Base-by-base conservation (phyloP, 768 basidiomycete genomes). In the Mycena indigotica region DNA sequence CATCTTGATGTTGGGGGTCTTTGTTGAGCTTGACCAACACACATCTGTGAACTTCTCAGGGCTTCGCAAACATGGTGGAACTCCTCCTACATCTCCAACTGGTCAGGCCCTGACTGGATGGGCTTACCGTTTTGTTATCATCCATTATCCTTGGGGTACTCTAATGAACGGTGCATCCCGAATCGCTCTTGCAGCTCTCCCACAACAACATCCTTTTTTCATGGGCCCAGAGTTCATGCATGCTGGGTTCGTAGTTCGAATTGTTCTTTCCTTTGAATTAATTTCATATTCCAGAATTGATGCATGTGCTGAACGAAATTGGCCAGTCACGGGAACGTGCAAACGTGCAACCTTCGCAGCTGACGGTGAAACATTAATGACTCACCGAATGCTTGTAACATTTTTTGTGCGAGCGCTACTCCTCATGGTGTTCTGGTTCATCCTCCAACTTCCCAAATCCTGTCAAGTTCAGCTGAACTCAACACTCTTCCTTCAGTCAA, bases 1-100 rank as follows among this genome's bases (percentile, higher is more conserved):
- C 21, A 58, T 58, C 10, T 35, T 58, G 3, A 32, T 52, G 51
- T 52, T 58, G 3, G 56, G 56, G 0, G 51, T 58, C 5, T 58
- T 58, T 29, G 17, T 58, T 24, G 4, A 15, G 2, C 44, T 58
- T 5, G 28, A 46, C 1, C 29, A 17, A 1, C 50, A 53, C 41
- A 16, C n/a, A 2, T 46, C 32, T 2, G 29, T 58, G 13, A 58
- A 53, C 26, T 58, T 58, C 45, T 46, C n/a, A 28, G 56, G 56
- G 1, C 56, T 23, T 4, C 12, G 50, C 1, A 12, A 17, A 2
- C 56, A 58, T 21, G 56, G 56, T 16, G 56, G 56, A 4, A 58
- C 56, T 15, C 51, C 56, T 12, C 45, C 56, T 0, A 3, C 45
- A 3, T 26, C 21, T 17, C 44, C 51, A 0, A 2, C 0, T 1